Evolutionary conservation across 805 yeast species (phyloP), one percentile per base, ranked within the genome.

Genomic region (Myxozyma nipponensis): DNA sequence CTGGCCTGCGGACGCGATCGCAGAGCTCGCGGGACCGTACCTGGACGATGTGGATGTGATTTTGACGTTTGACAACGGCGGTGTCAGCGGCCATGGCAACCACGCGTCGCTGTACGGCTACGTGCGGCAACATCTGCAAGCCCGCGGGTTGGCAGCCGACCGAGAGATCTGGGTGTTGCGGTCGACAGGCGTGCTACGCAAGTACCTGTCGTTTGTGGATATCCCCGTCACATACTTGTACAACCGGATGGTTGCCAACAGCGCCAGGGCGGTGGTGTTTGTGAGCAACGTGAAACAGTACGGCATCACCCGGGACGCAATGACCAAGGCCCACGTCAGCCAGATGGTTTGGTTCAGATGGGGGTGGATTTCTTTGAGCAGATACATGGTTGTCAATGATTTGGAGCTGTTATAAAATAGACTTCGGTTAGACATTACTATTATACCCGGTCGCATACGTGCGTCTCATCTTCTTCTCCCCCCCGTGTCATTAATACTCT

Each of bases 331-430:
- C 2, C 98, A 93, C 68, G 74, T 74, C 55, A 81, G 95, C 1
- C 98, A 93, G 66, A 86, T 93, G 86, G 90, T 84, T 6, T 91
- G 97, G 97, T 93, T 84, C 66, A 75, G 98, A 58, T 86, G 85
- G 71, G 83, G 88, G 1, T 93, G 97, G 96, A 72, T 93, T 63
- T 51, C 78, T 4, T 67, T 82, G 47, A 84, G 95, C 52, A 74
- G 90, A 54, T 91, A 88, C 68, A 78, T 86, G 73, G 81, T 82
- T 39, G 77, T 78, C 45, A 90, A 91, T 67, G 89, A 86, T 61
- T 71, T 86, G 56, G 44, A 28, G n/a, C 15, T 42, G 23, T 26
- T 42, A 18, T 47, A 35, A 25, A n/a, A 35, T 9, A 9, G 7
- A 13, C 13, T 9, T 28, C 13, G 13, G 32, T 28, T 28, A 28